A percentile compares a stretch with the other conserved stretches of the same genome.
Evolutionary conservation across 202 grass and related monocot genomes (phyloP).

Genomic region (Carex sylvatica): DNA sequence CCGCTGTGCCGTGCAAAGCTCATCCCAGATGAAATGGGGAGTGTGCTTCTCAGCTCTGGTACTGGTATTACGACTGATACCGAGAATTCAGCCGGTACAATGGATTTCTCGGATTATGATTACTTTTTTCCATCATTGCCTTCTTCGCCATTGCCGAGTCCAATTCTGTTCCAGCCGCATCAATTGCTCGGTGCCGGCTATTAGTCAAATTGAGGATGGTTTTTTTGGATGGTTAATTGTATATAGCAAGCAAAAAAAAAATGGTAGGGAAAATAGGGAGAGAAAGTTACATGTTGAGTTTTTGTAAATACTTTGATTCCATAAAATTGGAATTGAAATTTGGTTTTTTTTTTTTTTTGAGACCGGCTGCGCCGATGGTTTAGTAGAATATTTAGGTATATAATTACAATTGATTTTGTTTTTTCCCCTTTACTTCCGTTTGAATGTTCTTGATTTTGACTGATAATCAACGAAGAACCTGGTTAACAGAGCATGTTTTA

Average conservation of each 20-base stretch:
- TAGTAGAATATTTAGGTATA: neutral
- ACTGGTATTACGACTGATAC: neutral
- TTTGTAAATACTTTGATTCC: slow-evolving; percentile 23
- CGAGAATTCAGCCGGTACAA: neutral
- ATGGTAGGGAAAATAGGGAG: neutral
- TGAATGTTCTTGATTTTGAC: neutral
- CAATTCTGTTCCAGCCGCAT: slow-evolving; percentile 19
- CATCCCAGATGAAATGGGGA: slow-evolving; percentile 54
- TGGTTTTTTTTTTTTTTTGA: neutral
- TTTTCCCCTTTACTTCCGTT: no score
- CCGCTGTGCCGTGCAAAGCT: slow-evolving; percentile 88
- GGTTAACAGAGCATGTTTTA: neutral
- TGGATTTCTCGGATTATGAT: slow-evolving; percentile 10
- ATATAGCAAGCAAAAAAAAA: slow-evolving; percentile 15
- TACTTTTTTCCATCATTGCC: slow-evolving; percentile 23
- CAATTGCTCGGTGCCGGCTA: slow-evolving; percentile 14
- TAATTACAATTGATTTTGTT: neutral
- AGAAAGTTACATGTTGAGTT: neutral
- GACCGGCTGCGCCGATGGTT: neutral
- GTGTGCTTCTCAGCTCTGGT: slow-evolving; percentile 28
- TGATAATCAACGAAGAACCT: neutral
- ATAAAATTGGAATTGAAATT: slow-evolving; percentile 12
- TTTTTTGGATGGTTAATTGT: neutral
- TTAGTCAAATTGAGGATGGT: neutral
- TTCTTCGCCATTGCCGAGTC: slow-evolving; percentile 16